These are phyloP conservation scores for Cladosporium sp. DNA, from an alignment of 2,329 filamentous ascomycete genomes.

Conservation along the genomic window DNA sequence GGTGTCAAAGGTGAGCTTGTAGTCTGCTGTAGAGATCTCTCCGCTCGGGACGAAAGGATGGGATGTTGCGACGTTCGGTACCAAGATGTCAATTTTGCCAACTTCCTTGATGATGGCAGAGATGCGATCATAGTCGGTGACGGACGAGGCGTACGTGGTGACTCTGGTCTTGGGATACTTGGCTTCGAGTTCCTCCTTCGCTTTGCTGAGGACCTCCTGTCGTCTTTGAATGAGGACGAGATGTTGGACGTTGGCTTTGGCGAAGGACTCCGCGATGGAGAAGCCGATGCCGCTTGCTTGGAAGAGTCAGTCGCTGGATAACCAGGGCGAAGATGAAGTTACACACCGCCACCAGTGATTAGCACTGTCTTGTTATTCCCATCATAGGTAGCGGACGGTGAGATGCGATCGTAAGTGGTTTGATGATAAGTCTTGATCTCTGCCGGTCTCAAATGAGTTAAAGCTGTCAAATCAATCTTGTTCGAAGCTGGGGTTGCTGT, in stretches of 20 bases:
- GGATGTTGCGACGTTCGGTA: conserved; percentile 41
- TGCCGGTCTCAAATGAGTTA: conserved; percentile 1
- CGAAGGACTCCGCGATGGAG: conserved; percentile 30
- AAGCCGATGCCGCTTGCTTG: conserved; percentile 30
- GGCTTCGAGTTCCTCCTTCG: conserved; percentile 41
- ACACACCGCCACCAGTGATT: conserved; percentile 29
- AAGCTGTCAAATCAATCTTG: not conserved
- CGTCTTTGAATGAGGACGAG: conserved; percentile 30
- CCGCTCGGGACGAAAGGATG: conserved; percentile 35
- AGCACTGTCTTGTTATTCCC: conserved; percentile 31
- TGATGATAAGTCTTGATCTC: conserved; percentile 29
- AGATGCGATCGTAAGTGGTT: conserved; percentile 29
- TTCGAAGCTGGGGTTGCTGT: not conserved
- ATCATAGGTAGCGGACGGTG: conserved; percentile 26
- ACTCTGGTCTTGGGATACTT: conserved; percentile 38
- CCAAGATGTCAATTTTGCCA: conserved; percentile 44
- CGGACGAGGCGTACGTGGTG: conserved; percentile 37
- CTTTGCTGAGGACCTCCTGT: conserved; percentile 39
- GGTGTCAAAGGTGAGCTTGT: conserved; percentile 37
- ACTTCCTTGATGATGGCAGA: conserved; percentile 37
- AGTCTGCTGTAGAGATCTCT: conserved; percentile 38
- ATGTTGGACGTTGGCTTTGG: conserved; percentile 26
- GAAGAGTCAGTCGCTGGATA: not conserved
- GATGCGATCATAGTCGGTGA: conserved; percentile 28
- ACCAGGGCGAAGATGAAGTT: not conserved